Base-by-base conservation (phyloP, 768 basidiomycete genomes). In the Pulveroboletus sp. region DNA sequence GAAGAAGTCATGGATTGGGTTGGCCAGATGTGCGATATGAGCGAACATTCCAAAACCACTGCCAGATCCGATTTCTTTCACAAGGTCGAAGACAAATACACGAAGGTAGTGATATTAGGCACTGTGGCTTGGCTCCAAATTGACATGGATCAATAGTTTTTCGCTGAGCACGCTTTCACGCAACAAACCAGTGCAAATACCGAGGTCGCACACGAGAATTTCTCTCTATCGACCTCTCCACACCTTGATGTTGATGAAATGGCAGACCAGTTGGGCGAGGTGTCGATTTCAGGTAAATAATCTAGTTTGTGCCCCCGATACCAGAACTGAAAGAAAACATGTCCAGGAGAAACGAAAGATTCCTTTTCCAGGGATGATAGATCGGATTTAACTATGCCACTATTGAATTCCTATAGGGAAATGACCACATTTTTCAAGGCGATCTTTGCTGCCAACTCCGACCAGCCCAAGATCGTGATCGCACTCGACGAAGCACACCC, bases 11-110 rank as follows among this genome's bases (percentile, higher is more conserved):
- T 47, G 51, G 1, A 8, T 4, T 53, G 45, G 53, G 51, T 43
- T 6, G 23, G 8, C 24, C 7, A n/a, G 23, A 54, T 54, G 52
- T 55, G 54, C 26, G 36, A 49, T 7, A 32, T 49, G 37, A 41
- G 34, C 23, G 6, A 49, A 13, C 20, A 38, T 3, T 39, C 47
- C 2, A 24, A 17, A 10, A 24, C 17, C 17, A 1, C 14, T 9
- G 43, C 22, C 16, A 49, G 51, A 26, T 9, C 8, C 0, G 26
- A 23, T 6, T 49, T 53, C 19, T 53, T 49, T 7, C 11, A 24
- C 1, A 36, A n/a, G 17, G 3, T 45, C 1, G 12, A 0, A 2
- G 17, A 22, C 7, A 30, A 22, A 16, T 55, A 55, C n/a, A 6
- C 3, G 1, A 17, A 44, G 46, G 54, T 55, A 14, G 13, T 9